Evolutionary conservation across 345 rosid genomes (phyloP).

Genomic region (Cardamine resedifolia): DNA sequence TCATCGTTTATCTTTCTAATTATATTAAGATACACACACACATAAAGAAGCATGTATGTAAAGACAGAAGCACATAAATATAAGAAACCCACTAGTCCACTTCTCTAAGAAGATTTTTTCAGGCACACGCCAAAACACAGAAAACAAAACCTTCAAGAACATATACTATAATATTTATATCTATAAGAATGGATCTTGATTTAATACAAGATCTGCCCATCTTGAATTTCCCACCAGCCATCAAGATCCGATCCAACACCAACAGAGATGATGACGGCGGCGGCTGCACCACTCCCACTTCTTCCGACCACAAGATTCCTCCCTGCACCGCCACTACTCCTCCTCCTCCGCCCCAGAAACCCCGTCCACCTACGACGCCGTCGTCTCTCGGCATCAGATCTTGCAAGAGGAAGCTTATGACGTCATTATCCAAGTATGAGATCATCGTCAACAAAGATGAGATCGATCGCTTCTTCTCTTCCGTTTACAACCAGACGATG

Average conservation of each 20-base stretch:
- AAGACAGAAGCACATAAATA: slow-evolving; percentile 40
- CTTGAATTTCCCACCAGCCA: slow-evolving; percentile 35
- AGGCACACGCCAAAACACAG: slow-evolving; percentile 27
- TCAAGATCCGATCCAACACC: slow-evolving; percentile 36
- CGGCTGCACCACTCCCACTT: slow-evolving; percentile 40
- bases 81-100: slow-evolving; percentile 34
- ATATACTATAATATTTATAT: background rate
- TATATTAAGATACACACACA: background rate
- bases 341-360: slow-evolving; percentile 40
- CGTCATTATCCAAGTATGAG: slow-evolving; percentile 27
- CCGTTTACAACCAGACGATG: slow-evolving; percentile 28
- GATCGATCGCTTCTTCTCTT: slow-evolving; percentile 33
- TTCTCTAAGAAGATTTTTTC: slow-evolving; percentile 43
- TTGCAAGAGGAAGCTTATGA: slow-evolving; percentile 41
- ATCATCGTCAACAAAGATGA: slow-evolving; percentile 37
- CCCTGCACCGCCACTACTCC: slow-evolving; percentile 37
- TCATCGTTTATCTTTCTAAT: background rate
- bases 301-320: slow-evolving; percentile 41
- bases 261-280: slow-evolving; percentile 24
- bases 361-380: slow-evolving; percentile 18
- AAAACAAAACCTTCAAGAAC: slow-evolving; percentile 4
- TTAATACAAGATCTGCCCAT: slow-evolving; percentile 35
- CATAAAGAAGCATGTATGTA: slow-evolving; percentile 20
- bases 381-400: slow-evolving; percentile 26
- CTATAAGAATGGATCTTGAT: slow-evolving; percentile 34